phyloP scores from a whole-genome alignment of 1,284 basidiomycete species.

The Puccinia novopanici region DNA sequence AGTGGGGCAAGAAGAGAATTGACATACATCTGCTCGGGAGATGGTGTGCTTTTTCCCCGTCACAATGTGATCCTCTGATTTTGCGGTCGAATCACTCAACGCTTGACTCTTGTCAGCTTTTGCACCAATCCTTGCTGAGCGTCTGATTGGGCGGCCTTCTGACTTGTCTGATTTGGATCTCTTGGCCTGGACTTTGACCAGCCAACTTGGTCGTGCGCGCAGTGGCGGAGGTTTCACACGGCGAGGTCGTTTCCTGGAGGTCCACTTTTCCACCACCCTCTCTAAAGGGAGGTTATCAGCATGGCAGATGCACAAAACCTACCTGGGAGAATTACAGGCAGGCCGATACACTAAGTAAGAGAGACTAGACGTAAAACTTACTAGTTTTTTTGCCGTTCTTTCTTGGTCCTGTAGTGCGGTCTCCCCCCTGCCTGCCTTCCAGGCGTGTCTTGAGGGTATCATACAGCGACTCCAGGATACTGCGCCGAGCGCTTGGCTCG shows the following conservation, averaged over 20 bases:
- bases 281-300: too few species aligned
- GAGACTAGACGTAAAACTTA: background rate
- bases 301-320: too few species aligned
- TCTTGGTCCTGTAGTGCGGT: too few species aligned
- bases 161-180: too few species aligned
- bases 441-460: background rate
- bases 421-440: too few species aligned
- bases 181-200: too few species aligned
- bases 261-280: background rate
- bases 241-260: background rate
- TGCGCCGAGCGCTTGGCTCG: background rate
- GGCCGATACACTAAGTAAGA: too few species aligned
- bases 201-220: too few species aligned
- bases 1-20: background rate
- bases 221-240: background rate
- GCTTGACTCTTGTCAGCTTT: background rate
- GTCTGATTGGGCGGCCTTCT: too few species aligned
- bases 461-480: background rate
- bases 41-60: background rate
- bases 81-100: background rate
- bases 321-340: too few species aligned
- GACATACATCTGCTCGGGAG: background rate
- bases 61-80: too few species aligned
- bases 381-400: background rate
- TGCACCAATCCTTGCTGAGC: conserved; percentile 10